Base-by-base conservation (phyloP, 306 rosid species). In the Fragaria nilgerrensis region DNA sequence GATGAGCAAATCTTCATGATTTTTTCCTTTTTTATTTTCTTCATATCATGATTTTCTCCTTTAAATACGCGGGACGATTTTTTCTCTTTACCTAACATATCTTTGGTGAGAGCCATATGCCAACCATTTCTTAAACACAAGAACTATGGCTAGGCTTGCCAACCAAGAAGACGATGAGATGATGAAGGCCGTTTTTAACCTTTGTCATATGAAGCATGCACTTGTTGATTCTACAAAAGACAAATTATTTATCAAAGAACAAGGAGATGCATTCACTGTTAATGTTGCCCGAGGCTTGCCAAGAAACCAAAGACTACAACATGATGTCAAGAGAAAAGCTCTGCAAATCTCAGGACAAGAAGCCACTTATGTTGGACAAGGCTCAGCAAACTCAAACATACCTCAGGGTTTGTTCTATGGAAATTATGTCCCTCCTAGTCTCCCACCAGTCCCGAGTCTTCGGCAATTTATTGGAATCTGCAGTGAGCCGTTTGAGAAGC, bases 401-500 rank as follows among this genome's bases (percentile, higher is more conserved):
- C 9, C 20, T 61, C 43, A 7, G 23, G 70, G 61, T 63, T 19
- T 63, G 32, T 75, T 63, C 59, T 27, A 25, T 5, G 44, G 65
- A 2, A 25, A 50, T 20, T 53, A 36, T 53, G 13, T 8, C 50
- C 74, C 74, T 14, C 80, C 80, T 25, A 39, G 41, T 20, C 19
- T 66, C 67, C 80, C 80, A 39, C 67, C 50, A 39, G 52, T 68
- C 4, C 66, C 44, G 5, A 17, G 39, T 3, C 63, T 77, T 13
- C 27, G 2, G 14, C 39, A 11, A 49, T 9, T 67, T 1, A 52
- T 77, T 9, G n/a, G 43, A 67, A 61, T 17, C 16, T 69, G 76
- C 76, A 56, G 75, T 50, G 16, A 10, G 61, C 81, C 81, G 3
- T 77, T 68, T 59, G 75, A 68, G 66, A 77, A 77, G 66, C 75